Conservation (phyloP, 2,329 filamentous ascomycete species). For the Pseudogymnoascus sp. region DNA sequence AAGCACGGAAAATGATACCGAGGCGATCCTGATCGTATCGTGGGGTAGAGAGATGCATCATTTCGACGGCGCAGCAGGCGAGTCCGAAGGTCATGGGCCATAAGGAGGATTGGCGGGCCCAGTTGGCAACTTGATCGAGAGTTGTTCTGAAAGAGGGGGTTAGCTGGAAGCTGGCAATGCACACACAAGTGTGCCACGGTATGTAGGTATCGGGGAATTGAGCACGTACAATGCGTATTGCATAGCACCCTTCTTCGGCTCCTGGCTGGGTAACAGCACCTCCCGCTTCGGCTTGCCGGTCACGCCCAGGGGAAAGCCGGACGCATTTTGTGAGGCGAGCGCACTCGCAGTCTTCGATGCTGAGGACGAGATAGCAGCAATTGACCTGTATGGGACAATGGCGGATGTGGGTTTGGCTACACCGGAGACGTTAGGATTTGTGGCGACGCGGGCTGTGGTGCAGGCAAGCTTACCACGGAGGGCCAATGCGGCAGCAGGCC, state of each 20-base stretch:
- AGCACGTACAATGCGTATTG: slow-evolving; percentile 78
- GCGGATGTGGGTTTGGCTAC: slow-evolving; percentile 60
- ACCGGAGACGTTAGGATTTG: slow-evolving; percentile 25
- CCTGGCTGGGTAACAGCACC: slow-evolving; percentile 71
- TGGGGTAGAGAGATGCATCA: slow-evolving; percentile 87
- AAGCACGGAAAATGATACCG: slow-evolving; percentile 86
- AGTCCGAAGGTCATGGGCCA: slow-evolving; percentile 89
- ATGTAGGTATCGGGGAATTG: neutral
- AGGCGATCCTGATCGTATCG: slow-evolving; percentile 85
- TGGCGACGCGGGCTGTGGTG: slow-evolving; percentile 14
- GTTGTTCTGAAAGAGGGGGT: slow-evolving; percentile 51
- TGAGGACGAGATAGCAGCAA: slow-evolving; percentile 59
- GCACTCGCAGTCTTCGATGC: slow-evolving; percentile 57
- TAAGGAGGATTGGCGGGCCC: slow-evolving; percentile 75
- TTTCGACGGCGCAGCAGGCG: slow-evolving; percentile 83
- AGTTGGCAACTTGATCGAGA: slow-evolving; percentile 74
- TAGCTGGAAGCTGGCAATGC: slow-evolving; percentile 2
- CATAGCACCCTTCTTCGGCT: slow-evolving; percentile 70
- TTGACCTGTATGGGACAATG: slow-evolving; percentile 57
- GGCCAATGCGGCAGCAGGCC: slow-evolving; percentile 38
- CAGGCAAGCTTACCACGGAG: slow-evolving; percentile 35
- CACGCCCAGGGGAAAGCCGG: slow-evolving; percentile 45
- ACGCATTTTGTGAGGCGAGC: slow-evolving; percentile 47
- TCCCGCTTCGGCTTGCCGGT: slow-evolving; percentile 52
- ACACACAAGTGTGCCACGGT: neutral